Conservation (phyloP, 2,329 filamentous ascomycete species). For the Uncinocarpus reesii region DNA sequence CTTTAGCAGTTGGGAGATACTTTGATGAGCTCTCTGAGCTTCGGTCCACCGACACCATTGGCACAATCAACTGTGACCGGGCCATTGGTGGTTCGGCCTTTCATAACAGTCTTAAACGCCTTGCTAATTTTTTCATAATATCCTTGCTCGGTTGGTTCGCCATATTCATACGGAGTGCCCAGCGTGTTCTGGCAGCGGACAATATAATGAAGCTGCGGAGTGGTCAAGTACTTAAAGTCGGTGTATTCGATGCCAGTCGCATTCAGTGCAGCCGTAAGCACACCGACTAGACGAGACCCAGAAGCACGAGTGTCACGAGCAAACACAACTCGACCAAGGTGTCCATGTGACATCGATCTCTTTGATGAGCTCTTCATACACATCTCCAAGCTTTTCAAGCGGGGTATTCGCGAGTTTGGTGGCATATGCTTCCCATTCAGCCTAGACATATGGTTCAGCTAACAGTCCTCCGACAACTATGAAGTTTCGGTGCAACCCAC, state of each 20-base stretch:
- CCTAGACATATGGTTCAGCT: constrained; percentile 30
- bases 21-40: constrained; percentile 80
- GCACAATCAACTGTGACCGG: constrained; percentile 82
- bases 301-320: constrained; percentile 90
- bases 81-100: constrained; percentile 62
- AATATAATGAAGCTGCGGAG: constrained; percentile 95
- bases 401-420: constrained; percentile 80
- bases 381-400: constrained; percentile 62
- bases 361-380: constrained; percentile 65
- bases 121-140: constrained; percentile 88
- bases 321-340: constrained; percentile 70
- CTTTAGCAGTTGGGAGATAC: constrained; percentile 56
- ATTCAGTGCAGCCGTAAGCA: constrained; percentile 68
- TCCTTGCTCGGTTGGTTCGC: constrained; percentile 75
- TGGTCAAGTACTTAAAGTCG: constrained; percentile 87
- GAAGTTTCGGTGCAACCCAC: constrained; percentile 38
- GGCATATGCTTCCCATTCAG: constrained; percentile 81
- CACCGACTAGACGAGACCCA: constrained; percentile 68
- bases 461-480: background rate
- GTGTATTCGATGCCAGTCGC: constrained; percentile 63
- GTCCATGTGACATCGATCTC: constrained; percentile 62
- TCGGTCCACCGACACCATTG: constrained; percentile 91
- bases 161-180: constrained; percentile 76
- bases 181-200: constrained; percentile 90
- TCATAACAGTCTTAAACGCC: constrained; percentile 76